Evolutionary conservation across 1,284 basidiomycete species (phyloP).

Genomic region (Fomitopsis pinicola): DNA sequence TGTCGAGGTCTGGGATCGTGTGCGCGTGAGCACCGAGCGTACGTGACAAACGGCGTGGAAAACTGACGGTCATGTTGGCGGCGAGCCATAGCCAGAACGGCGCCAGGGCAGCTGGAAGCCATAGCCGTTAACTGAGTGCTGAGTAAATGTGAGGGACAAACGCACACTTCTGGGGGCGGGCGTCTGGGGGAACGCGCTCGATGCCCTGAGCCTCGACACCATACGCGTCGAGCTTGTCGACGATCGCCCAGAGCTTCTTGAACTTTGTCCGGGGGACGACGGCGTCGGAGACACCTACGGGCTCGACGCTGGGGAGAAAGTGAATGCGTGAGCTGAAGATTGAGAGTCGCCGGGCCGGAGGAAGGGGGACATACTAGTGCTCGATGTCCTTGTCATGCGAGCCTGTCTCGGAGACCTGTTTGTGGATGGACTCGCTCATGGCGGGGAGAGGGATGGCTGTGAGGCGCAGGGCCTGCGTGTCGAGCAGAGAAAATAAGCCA

Average conservation of each 20-base stretch:
- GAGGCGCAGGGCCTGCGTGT: background rate
- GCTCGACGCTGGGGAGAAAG: constrained; percentile 4
- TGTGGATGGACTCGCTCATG: constrained; percentile 2
- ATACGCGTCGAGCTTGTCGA: constrained; percentile 22
- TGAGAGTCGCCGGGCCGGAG: background rate
- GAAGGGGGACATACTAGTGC: constrained; percentile 2
- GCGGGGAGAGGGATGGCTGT: background rate
- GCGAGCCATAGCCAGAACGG: constrained; percentile 24
- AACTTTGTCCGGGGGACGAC: constrained; percentile 5
- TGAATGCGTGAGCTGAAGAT: background rate
- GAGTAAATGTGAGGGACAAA: constrained; percentile 1
- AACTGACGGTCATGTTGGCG: constrained; percentile 20
- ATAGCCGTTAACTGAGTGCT: background rate
- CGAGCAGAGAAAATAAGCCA: background rate
- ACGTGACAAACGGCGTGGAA: background rate
- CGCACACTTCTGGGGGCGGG: constrained; percentile 15
- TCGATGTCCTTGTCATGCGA: constrained; percentile 2
- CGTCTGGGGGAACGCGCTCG: constrained; percentile 24
- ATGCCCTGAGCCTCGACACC: constrained; percentile 27
- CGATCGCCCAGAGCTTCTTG: constrained; percentile 19
- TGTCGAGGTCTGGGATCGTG: constrained; percentile 16
- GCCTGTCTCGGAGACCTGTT: background rate
- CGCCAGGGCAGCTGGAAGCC: background rate
- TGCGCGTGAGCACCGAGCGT: background rate
- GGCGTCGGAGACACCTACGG: background rate